These are phyloP conservation scores for Salix exigua DNA, from an alignment of 345 rosid genomes.

Conservation along the genomic window DNA sequence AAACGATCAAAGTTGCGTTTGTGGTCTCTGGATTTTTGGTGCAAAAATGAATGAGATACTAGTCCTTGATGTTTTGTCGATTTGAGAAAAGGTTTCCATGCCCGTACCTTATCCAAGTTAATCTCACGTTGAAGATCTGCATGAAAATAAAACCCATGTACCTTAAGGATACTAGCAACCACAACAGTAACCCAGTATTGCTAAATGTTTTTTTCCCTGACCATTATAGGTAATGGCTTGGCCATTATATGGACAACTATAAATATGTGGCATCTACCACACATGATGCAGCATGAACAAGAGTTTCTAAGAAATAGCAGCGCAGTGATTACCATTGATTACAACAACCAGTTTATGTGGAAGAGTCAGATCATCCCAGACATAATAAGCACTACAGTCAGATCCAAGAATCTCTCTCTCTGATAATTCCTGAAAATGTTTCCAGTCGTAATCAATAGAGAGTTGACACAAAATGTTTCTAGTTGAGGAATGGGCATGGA, in stretches of 20 bases:
- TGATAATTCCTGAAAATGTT: slow-evolving; percentile 62
- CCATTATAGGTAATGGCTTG: too few species aligned
- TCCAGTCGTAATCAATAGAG: slow-evolving; percentile 11
- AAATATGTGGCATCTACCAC: not conserved
- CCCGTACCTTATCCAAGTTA: slow-evolving; percentile 86
- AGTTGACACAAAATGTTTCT: not conserved
- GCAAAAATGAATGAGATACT: slow-evolving; percentile 47
- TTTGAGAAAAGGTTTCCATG: slow-evolving; percentile 85
- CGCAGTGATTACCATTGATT: slow-evolving; percentile 54
- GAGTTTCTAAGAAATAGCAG: not conserved
- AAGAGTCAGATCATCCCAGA: slow-evolving; percentile 89
- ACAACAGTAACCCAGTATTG: too few species aligned
- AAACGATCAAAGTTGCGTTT: slow-evolving; percentile 36
- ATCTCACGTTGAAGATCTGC: slow-evolving; percentile 77
- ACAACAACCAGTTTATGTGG: slow-evolving; percentile 77
- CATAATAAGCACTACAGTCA: slow-evolving; percentile 58
- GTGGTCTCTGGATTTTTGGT: slow-evolving; percentile 36
- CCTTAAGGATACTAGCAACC: too few species aligned
- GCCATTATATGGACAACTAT: not conserved
- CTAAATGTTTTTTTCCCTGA: too few species aligned
- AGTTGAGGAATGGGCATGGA: not conserved
- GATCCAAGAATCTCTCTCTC: slow-evolving; percentile 78
- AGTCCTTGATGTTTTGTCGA: slow-evolving; percentile 45
- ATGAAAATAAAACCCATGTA: slow-evolving; percentile 12
- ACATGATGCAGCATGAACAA: not conserved